These are phyloP conservation scores for Avena eriantha DNA, from an alignment of 176 grass and related monocot genomes.

Conservation along the genomic window DNA sequence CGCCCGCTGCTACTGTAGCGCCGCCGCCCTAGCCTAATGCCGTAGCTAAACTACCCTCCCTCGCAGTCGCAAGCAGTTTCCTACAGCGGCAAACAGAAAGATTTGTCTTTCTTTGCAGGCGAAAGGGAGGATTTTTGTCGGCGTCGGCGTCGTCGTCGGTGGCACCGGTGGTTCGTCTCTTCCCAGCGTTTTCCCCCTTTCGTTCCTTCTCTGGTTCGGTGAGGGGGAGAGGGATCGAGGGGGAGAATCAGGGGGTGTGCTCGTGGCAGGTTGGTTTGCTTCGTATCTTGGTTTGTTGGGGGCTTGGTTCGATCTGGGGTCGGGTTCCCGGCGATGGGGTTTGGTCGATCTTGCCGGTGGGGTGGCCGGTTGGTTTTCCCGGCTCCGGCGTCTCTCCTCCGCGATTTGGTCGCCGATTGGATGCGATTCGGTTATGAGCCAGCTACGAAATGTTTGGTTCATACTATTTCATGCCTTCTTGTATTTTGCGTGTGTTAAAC, in stretches of 20 bases:
- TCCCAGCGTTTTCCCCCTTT: background rate
- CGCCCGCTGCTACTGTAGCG: background rate
- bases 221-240: slow-evolving; percentile 20
- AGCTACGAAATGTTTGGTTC: background rate
- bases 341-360: slow-evolving; percentile 39
- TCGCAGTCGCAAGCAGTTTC: background rate
- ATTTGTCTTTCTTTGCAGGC: background rate
- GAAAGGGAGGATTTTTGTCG: background rate
- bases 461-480: background rate
- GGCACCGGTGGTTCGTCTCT: background rate
- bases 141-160: background rate
- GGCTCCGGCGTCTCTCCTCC: background rate
- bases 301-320: slow-evolving; percentile 36
- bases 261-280: slow-evolving; percentile 15
- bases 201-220: background rate
- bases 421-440: slow-evolving; percentile 3
- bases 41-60: slow-evolving; percentile 1
- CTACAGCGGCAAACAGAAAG: background rate
- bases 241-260: background rate
- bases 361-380: background rate
- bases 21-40: slow-evolving; percentile 32
- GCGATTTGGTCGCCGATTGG: background rate
- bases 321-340: slow-evolving; percentile 14
- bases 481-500: background rate
- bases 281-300: background rate